These are phyloP conservation scores for Rhodotorula glutinis DNA, from an alignment of 1,284 basidiomycete genomes.

Conservation along the genomic window DNA sequence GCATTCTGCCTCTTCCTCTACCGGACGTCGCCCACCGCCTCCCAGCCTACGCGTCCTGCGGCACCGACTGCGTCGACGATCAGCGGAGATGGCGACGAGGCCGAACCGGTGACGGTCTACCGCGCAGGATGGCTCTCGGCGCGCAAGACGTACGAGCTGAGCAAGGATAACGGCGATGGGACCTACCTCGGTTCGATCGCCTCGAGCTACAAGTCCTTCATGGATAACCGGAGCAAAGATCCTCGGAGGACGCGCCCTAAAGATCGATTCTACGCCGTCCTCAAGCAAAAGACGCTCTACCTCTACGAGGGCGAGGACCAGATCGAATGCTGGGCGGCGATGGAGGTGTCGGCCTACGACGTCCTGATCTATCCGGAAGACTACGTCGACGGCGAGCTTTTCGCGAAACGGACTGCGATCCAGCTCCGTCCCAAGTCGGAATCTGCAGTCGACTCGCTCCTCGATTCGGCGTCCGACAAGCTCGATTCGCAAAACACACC, in stretches of 20 bases:
- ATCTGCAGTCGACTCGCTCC: slow-evolving; percentile 17
- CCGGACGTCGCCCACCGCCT: slow-evolving; percentile 40
- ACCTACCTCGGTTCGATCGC: slow-evolving; percentile 45
- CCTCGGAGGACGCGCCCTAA: slow-evolving; percentile 69
- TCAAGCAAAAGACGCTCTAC: slow-evolving; percentile 84
- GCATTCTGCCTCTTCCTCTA: slow-evolving; percentile 58
- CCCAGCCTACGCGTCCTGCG: slow-evolving; percentile 14
- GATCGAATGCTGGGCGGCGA: slow-evolving; percentile 77
- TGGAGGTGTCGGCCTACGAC: slow-evolving; percentile 69
- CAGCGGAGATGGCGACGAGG: slow-evolving; percentile 11
- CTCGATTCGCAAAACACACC: slow-evolving; percentile 54
- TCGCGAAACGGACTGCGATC: slow-evolving; percentile 80
- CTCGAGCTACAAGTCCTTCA: slow-evolving; percentile 46
- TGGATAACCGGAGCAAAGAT: slow-evolving; percentile 55
- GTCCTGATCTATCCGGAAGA: slow-evolving; percentile 70
- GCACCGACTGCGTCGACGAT: not conserved
- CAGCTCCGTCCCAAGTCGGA: slow-evolving; percentile 73
- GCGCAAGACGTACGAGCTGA: slow-evolving; percentile 71
- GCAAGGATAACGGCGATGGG: slow-evolving; percentile 27
- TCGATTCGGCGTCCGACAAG: not conserved
- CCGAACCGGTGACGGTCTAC: slow-evolving; percentile 51
- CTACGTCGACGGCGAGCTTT: slow-evolving; percentile 75
- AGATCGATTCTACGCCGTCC: slow-evolving; percentile 81
- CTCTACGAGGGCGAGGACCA: slow-evolving; percentile 85
- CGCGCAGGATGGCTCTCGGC: slow-evolving; percentile 82